Percentiles rank a stretch among this genome's conserved stretches.
These are phyloP conservation scores for Panicum miliaceum DNA, from an alignment of 176 grass and related monocot genomes.

Conservation along the genomic window DNA sequence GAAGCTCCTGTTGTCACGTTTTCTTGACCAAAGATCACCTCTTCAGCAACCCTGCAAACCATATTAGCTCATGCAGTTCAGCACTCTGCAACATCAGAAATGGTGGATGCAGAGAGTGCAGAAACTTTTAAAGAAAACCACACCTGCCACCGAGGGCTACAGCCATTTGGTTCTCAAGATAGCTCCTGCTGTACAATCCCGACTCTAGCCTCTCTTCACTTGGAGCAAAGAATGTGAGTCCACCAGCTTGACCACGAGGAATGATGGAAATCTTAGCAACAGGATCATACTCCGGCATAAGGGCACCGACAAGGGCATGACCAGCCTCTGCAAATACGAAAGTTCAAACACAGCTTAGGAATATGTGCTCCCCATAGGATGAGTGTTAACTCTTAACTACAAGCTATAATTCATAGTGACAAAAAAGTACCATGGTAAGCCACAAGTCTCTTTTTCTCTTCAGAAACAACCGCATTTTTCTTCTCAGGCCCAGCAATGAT, in stretches of 20 bases:
- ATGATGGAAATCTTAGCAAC: constrained; percentile 99
- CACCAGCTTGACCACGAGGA: constrained; percentile 90
- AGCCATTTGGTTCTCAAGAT: constrained; percentile 99
- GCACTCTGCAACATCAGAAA: neutral
- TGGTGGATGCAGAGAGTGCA: neutral
- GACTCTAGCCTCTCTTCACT: constrained; percentile 95
- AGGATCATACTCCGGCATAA: constrained; percentile 98
- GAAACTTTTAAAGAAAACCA: neutral
- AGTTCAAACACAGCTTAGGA: constrained; percentile 39
- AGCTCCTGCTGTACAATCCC: constrained; percentile 91
- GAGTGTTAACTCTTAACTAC: neutral
- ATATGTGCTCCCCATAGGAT: neutral
- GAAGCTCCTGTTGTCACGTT: constrained; percentile 98
- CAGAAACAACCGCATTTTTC: constrained; percentile 98
- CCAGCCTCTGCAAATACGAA: constrained; percentile 71
- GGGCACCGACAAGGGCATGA: constrained; percentile 90
- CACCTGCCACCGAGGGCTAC: constrained; percentile 98
- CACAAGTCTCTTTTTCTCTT: constrained; percentile 91
- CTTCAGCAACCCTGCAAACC: constrained; percentile 87
- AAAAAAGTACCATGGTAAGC: constrained; percentile 84
- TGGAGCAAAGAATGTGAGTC: constrained; percentile 96
- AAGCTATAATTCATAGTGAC: neutral
- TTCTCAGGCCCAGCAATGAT: constrained; percentile 99
- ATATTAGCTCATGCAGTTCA: constrained; percentile 7
- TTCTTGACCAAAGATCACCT: constrained; percentile 94